Evolutionary conservation across 768 basidiomycete genomes (phyloP).

Genomic region (Cyclocybe cylindracea): DNA sequence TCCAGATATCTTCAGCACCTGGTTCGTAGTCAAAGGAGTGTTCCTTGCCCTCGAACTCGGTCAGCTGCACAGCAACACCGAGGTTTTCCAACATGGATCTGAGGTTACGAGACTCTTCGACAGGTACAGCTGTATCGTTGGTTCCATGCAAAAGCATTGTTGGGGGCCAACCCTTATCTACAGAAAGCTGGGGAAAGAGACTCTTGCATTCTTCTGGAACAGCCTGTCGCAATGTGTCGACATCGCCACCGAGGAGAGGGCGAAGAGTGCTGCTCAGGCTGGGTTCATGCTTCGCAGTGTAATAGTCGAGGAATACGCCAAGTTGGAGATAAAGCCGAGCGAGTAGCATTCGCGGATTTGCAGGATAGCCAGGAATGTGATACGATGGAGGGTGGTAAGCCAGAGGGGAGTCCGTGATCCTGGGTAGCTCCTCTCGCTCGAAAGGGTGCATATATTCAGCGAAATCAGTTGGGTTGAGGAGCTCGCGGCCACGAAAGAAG

Average conservation of each 20-base stretch:
- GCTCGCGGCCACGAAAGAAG: constrained; percentile 57
- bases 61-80: constrained; percentile 27
- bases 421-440: constrained; percentile 15
- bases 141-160: constrained; percentile 50
- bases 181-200: constrained; percentile 48
- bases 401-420: constrained; percentile 43
- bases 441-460: constrained; percentile 48
- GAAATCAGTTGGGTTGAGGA: constrained; percentile 51
- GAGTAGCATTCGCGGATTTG: constrained; percentile 63
- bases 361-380: constrained; percentile 57
- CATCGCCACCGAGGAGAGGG: constrained; percentile 14
- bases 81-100: constrained; percentile 25
- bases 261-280: constrained; percentile 50
- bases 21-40: constrained; percentile 57
- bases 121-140: constrained; percentile 45
- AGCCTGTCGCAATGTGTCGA: background rate
- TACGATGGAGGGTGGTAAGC: constrained; percentile 46
- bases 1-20: constrained; percentile 36
- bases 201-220: constrained; percentile 29
- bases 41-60: constrained; percentile 33
- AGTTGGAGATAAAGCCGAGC: constrained; percentile 59
- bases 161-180: constrained; percentile 42
- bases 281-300: constrained; percentile 45
- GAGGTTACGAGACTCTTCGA: constrained; percentile 40
- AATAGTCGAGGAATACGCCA: constrained; percentile 59